Evolutionary conservation across 163 green algal genomes (phyloP), one percentile per base, ranked within the genome.

Genomic region (Dunaliella salina): DNA sequence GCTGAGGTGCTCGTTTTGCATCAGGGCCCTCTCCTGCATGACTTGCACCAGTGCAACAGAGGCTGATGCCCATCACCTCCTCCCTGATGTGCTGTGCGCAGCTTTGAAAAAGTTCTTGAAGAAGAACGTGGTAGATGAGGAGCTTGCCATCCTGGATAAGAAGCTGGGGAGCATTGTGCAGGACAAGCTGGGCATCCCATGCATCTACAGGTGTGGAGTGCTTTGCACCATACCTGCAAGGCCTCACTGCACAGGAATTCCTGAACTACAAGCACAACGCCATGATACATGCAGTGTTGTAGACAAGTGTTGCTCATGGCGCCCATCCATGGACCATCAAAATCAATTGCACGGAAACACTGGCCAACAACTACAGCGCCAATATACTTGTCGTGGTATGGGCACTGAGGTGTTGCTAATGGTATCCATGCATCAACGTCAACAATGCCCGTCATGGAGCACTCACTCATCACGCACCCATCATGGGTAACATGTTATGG

Each of bases 101-200:
- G 92, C 89, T 13, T 90, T 99, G 78, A 98, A 99, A 89, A 99
- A 99, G 93, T 99, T 99, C 84, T 86, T 99, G 82, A 98, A 99
- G 91, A 98, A 99, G 91, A 91, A 99, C 87, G 93, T 90, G 8
- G 89, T 91, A 13, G 91, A 90, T 30, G 94, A 97, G 59, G 96
- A 96, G 79, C 91, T 99, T 29, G 96, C 95, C 13, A 91, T 99
- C 26, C 86, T 97, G 45, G 97, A 99, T 86, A 93, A 97, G 79
- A 99, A 99, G 94, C 94, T 99, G 45, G 97, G 97, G n/a, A 93
- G 87, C 84, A 89, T 99, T 59, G 97, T 99, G 86, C 98, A 99
- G 91, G 97, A 99, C 87, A 99, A 99, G 92, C 90, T 99, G 35
- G 97, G 95, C 57, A 97, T 99, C 82, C 89, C 90, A 69, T 98